Conservation (phyloP, 2,329 filamentous ascomycete genomes). For the Nemania bipapillata region DNA sequence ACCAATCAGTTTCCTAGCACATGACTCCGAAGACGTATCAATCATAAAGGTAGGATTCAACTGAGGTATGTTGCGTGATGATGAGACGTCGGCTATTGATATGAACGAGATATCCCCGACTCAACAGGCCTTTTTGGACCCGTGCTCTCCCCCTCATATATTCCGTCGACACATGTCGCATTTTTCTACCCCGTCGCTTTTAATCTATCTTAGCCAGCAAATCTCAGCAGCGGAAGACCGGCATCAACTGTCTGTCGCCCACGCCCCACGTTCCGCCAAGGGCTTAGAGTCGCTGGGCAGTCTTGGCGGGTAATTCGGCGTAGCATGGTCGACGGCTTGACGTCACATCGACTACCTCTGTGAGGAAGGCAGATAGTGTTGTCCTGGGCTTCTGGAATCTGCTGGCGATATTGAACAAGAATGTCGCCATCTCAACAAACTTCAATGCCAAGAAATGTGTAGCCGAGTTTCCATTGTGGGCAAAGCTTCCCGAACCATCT, state of each 20-base stretch:
- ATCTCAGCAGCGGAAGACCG: slow-evolving; percentile 1
- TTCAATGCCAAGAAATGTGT: slow-evolving; percentile 26
- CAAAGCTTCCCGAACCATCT: slow-evolving; percentile 23
- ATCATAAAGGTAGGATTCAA: neutral
- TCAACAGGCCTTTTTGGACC: neutral
- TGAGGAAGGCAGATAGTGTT: slow-evolving; percentile 25
- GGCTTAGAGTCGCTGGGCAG: slow-evolving; percentile 17
- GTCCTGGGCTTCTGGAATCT: slow-evolving; percentile 14
- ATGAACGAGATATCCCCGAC: slow-evolving; percentile 2
- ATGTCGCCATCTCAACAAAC: slow-evolving; percentile 32
- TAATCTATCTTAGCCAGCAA: neutral
- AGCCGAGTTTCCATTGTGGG: slow-evolving; percentile 28
- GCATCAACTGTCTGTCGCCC: slow-evolving; percentile 11
- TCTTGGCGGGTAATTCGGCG: slow-evolving; percentile 5
- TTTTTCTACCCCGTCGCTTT: slow-evolving; percentile 5
- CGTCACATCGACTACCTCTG: slow-evolving; percentile 13
- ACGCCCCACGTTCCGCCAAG: slow-evolving; percentile 27
- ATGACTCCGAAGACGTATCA: neutral
- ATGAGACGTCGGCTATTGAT: slow-evolving; percentile 13
- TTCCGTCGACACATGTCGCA: slow-evolving; percentile 22
- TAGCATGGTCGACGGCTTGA: slow-evolving; percentile 1
- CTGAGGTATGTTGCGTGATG: slow-evolving; percentile 6
- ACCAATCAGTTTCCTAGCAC: neutral
- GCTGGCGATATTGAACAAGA: slow-evolving; percentile 27
- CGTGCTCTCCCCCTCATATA: slow-evolving; percentile 7